These are phyloP conservation scores for Saitozyma sp. DNA, from an alignment of 768 basidiomycete genomes.

Conservation along the genomic window DNA sequence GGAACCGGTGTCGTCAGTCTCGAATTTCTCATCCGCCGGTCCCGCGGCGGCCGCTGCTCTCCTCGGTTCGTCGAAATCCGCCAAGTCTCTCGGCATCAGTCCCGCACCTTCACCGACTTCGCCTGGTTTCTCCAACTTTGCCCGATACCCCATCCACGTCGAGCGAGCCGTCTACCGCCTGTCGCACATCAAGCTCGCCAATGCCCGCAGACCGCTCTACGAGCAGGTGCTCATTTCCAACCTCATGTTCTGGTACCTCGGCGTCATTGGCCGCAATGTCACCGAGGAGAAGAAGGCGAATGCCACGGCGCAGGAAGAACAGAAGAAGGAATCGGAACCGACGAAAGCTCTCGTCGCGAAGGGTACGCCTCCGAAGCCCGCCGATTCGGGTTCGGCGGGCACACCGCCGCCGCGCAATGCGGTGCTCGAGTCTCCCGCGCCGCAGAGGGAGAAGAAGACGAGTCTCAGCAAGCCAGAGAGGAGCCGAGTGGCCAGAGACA, in stretches of 20 bases:
- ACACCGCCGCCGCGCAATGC: conserved; percentile 3
- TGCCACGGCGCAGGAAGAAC: conserved; percentile 11
- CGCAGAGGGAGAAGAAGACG: conserved; percentile 45
- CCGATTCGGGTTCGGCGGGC: conserved; percentile 39
- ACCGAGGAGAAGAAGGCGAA: conserved; percentile 52
- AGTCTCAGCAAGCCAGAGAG: conserved; percentile 60
- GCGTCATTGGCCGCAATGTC: conserved; percentile 91
- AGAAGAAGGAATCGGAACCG: conserved; percentile 35
- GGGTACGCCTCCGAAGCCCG: conserved; percentile 38
- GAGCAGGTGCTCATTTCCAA: conserved; percentile 73
- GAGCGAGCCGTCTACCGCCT: conserved; percentile 96
- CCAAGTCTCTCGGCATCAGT: conserved; percentile 58
- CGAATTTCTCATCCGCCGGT: conserved; percentile 56
- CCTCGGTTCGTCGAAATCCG: conserved; percentile 78
- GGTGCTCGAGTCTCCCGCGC: conserved; percentile 1
- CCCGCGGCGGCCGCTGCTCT: conserved; percentile 84
- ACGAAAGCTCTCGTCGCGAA: conserved; percentile 30
- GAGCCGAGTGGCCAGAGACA: conserved; percentile 75
- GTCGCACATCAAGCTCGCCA: conserved; percentile 97
- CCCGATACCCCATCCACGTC: conserved; percentile 96
- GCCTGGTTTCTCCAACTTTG: conserved; percentile 55
- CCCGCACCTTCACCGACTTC: conserved; percentile 49
- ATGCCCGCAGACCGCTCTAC: conserved; percentile 90
- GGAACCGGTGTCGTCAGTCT: conserved; percentile 55
- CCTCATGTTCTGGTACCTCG: conserved; percentile 89